Conservation (phyloP, 2,329 filamentous ascomycete genomes). For the Fusarium pilosicola region DNA sequence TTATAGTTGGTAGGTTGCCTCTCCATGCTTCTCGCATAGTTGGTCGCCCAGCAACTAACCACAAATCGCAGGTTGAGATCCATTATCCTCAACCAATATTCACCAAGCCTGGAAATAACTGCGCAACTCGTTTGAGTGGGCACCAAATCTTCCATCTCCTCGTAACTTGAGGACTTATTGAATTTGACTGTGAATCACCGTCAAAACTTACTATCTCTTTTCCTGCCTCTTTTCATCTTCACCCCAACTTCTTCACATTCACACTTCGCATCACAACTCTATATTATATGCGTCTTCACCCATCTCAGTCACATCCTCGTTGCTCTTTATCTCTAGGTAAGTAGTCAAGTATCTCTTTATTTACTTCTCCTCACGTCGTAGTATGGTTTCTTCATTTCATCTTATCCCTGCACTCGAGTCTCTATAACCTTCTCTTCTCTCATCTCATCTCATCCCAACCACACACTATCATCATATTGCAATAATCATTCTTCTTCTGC, state of each 20-base stretch:
- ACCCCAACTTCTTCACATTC: constrained; percentile 12
- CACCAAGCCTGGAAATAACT: neutral
- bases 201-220: neutral
- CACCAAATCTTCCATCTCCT: neutral
- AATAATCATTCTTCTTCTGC: neutral
- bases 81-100: neutral
- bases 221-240: constrained; percentile 8
- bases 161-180: neutral
- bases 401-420: neutral
- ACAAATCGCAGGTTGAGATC: constrained; percentile 1
- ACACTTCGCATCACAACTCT: neutral
- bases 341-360: neutral
- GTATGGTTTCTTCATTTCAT: neutral
- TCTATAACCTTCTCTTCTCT: neutral
- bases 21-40: neutral
- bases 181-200: constrained; percentile 22
- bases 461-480: neutral
- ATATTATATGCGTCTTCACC: neutral
- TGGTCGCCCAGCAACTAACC: constrained; percentile 34
- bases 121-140: neutral
- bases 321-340: neutral
- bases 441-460: neutral
- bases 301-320: constrained; percentile 2
- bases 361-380: neutral
- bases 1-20: neutral